phyloP scores from a whole-genome alignment of 1,139 yeast species.

The Waltiozyma sp. region DNA sequence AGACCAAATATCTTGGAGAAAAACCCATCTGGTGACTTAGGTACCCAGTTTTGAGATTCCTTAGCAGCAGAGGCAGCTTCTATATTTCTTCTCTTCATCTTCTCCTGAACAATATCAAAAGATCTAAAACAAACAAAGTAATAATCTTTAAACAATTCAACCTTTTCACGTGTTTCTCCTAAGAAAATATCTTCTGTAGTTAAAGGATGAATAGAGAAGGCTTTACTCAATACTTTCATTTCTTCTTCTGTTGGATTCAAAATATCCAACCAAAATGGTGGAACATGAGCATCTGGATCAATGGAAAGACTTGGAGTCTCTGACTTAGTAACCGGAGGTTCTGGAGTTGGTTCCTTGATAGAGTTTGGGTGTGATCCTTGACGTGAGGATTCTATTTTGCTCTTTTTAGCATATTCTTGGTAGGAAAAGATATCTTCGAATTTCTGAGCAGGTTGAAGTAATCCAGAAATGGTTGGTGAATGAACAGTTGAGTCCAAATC shows the following conservation, averaged over 20 bases:
- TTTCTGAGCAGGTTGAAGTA: slow-evolving; percentile 45
- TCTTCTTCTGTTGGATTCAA: slow-evolving; percentile 92
- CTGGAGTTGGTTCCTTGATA: slow-evolving; percentile 4
- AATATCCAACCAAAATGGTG: slow-evolving; percentile 89
- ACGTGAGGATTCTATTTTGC: slow-evolving; percentile 3
- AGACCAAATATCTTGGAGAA: slow-evolving; percentile 5
- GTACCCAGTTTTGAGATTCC: not conserved
- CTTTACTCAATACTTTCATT: slow-evolving; percentile 83
- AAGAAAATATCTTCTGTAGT: slow-evolving; percentile 92
- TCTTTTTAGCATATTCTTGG: slow-evolving; percentile 22
- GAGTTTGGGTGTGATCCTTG: slow-evolving; percentile 4
- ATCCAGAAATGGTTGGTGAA: slow-evolving; percentile 79
- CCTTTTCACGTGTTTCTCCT: slow-evolving; percentile 93
- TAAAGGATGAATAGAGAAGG: slow-evolving; percentile 90
- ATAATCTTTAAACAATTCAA: slow-evolving; percentile 80
- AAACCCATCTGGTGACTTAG: slow-evolving; percentile 3
- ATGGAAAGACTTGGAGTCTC: slow-evolving; percentile 9
- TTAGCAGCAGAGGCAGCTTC: slow-evolving; percentile 4
- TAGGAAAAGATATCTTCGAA: slow-evolving; percentile 39
- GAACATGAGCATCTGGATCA: slow-evolving; percentile 18
- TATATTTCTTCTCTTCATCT: slow-evolving; percentile 25
- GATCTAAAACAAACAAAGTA: slow-evolving; percentile 90
- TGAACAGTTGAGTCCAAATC: slow-evolving; percentile 83
- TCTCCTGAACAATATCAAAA: slow-evolving; percentile 75
- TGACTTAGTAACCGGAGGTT: slow-evolving; percentile 1